Evolutionary conservation across 768 basidiomycete genomes (phyloP).

Genomic region (Lyophyllum atratum): DNA sequence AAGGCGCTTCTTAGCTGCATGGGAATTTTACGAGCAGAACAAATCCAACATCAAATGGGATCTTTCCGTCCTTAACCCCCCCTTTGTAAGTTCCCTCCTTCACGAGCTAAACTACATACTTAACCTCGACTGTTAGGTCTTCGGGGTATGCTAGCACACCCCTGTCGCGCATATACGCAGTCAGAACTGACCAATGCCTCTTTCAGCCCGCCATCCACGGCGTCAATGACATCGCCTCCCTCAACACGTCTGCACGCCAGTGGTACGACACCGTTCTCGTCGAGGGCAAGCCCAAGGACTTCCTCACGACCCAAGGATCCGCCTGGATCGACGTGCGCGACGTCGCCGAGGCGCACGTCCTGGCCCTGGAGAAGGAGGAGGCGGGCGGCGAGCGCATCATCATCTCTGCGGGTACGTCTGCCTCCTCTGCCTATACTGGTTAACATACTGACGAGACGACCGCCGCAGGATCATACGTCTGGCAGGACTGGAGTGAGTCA

Average conservation of each 20-base stretch:
- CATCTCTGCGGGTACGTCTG: constrained; percentile 29
- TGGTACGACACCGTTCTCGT: constrained; percentile 36
- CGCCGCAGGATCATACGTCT: constrained; percentile 18
- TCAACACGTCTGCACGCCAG: constrained; percentile 35
- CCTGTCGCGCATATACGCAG: not conserved
- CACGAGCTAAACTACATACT: not conserved
- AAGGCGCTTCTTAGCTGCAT: constrained; percentile 34
- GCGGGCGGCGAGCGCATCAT: constrained; percentile 59
- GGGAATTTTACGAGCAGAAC: constrained; percentile 40
- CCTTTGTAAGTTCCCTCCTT: constrained; percentile 35
- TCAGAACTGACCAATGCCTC: not conserved
- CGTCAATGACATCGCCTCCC: constrained; percentile 24
- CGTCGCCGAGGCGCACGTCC: constrained; percentile 50
- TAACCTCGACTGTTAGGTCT: constrained; percentile 17
- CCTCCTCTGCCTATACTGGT: not conserved
- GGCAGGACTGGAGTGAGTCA: constrained; percentile 31
- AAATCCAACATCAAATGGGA: constrained; percentile 50
- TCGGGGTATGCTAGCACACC: constrained; percentile 26
- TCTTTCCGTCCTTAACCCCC: constrained; percentile 52
- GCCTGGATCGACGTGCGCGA: constrained; percentile 49
- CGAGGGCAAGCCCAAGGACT: constrained; percentile 15
- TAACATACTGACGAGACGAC: not conserved
- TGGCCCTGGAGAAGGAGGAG: constrained; percentile 45
- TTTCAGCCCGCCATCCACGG: constrained; percentile 41
- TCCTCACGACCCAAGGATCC: constrained; percentile 21